Evolutionary conservation across 495 filamentous ascomycete species (phyloP).

Genomic region (Penicillium daleae): DNA sequence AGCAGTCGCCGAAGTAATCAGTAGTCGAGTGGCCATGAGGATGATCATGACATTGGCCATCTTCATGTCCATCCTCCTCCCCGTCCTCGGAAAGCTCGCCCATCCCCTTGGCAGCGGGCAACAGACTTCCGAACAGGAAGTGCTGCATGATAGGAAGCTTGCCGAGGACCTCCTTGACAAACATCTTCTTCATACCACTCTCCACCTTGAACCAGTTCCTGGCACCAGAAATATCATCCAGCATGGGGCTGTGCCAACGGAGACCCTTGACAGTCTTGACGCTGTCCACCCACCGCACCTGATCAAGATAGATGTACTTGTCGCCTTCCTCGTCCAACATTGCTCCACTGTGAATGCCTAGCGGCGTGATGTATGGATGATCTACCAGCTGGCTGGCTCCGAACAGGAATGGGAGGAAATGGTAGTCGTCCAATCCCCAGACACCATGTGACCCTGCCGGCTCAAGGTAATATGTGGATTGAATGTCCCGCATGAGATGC

Average conservation of each 20-base stretch:
- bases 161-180: slow-evolving; percentile 85
- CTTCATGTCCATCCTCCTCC: slow-evolving; percentile 53
- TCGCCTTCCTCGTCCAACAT: slow-evolving; percentile 82
- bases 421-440: slow-evolving; percentile 97
- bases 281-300: slow-evolving; percentile 90
- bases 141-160: slow-evolving; percentile 99
- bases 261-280: slow-evolving; percentile 96
- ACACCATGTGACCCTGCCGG: slow-evolving; percentile 73
- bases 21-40: slow-evolving; percentile 46
- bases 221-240: slow-evolving; percentile 95
- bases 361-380: slow-evolving; percentile 85
- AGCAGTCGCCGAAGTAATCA: slow-evolving; percentile 92
- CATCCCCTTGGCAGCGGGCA: slow-evolving; percentile 84
- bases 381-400: slow-evolving; percentile 88
- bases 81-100: slow-evolving; percentile 55
- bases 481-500: slow-evolving; percentile 78
- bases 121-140: slow-evolving; percentile 85
- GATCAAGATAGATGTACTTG: slow-evolving; percentile 86
- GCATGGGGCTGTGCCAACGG: slow-evolving; percentile 97
- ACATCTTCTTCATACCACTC: slow-evolving; percentile 94
- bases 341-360: slow-evolving; percentile 82
- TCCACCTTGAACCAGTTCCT: slow-evolving; percentile 93
- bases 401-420: slow-evolving; percentile 95
- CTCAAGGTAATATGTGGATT: slow-evolving; percentile 92
- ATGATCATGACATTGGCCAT: slow-evolving; percentile 67